A percentile compares a stretch with the other conserved stretches of the same genome.
Conservation (phyloP, 345 rosid species). For the Lepidium sativum region DNA sequence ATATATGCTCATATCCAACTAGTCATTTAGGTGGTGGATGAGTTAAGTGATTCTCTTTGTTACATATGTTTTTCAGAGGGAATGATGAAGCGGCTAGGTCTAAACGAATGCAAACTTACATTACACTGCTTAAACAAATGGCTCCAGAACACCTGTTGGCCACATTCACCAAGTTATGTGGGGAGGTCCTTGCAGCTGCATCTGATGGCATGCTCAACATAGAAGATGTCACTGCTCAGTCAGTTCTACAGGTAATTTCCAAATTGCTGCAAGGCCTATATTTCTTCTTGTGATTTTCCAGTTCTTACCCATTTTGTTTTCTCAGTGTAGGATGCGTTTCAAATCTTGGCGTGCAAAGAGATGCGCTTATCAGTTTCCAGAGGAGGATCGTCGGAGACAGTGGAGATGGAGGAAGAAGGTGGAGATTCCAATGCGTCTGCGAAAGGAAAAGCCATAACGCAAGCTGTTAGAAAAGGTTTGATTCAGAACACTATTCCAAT, state of each 20-base stretch:
- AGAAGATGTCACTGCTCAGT: conserved; percentile 62
- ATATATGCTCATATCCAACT: conserved; percentile 4
- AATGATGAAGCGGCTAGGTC: conserved; percentile 63
- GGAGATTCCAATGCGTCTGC: conserved; percentile 44
- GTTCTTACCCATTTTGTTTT: neutral
- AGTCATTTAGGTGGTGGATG: conserved; percentile 3
- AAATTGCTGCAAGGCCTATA: neutral
- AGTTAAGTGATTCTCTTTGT: conserved; percentile 5
- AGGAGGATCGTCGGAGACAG: conserved; percentile 46
- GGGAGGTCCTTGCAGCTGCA: conserved; percentile 91
- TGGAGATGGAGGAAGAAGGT: conserved; percentile 38
- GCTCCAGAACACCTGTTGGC: conserved; percentile 94
- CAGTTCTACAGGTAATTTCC: conserved; percentile 71
- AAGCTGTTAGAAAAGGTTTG: conserved; percentile 80
- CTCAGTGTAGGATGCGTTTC: conserved; percentile 69
- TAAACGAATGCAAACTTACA: conserved; percentile 78
- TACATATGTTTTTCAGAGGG: conserved; percentile 47
- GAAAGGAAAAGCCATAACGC: conserved; percentile 80
- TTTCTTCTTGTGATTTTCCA: neutral
- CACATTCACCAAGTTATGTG: conserved; percentile 90
- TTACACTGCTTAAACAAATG: conserved; percentile 85
- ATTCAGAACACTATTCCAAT: conserved; percentile 93
- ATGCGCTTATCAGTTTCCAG: conserved; percentile 52
- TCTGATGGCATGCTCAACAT: conserved; percentile 81
- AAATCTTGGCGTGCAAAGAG: conserved; percentile 82